Conservation (phyloP, 306 rosid species). For the Rosa persica region DNA sequence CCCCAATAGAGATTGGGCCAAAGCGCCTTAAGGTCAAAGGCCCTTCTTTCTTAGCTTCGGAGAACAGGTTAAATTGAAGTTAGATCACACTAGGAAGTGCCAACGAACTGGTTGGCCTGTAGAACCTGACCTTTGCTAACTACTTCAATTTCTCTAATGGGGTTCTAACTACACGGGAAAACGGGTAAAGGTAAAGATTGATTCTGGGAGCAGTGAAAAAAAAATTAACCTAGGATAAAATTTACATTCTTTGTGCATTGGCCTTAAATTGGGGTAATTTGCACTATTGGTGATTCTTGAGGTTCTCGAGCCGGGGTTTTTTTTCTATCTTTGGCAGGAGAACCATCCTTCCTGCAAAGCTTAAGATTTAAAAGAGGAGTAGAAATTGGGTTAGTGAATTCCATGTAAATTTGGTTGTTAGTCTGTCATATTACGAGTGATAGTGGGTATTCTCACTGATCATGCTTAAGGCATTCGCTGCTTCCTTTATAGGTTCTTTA, state of each 20-base stretch:
- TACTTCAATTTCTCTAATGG: conserved; percentile 64
- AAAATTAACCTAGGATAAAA: conserved; percentile 57
- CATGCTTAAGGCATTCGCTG: conserved; percentile 28
- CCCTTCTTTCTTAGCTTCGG: conserved; percentile 59
- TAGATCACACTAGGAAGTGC: conserved; percentile 43
- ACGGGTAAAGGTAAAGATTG: conserved; percentile 48
- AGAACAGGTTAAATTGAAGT: conserved; percentile 64
- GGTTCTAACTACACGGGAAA: conserved; percentile 64
- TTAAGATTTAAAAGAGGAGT: conserved; percentile 27
- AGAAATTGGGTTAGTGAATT: conserved; percentile 49
- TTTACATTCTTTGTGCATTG: conserved; percentile 85
- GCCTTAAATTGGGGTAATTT: conserved; percentile 72
- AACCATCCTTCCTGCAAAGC: conserved; percentile 61
- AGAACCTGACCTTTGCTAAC: conserved; percentile 69
- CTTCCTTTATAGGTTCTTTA: conserved; percentile 3
- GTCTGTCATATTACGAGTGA: conserved; percentile 39
- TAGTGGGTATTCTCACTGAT: conserved; percentile 40
- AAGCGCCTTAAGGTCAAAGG: conserved; percentile 82
- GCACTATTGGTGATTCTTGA: conserved; percentile 66
- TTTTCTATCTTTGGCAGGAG: conserved; percentile 69
- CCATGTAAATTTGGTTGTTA: conserved; percentile 60
- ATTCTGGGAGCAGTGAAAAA: conserved; percentile 69
- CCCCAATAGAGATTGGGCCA: conserved; percentile 55
- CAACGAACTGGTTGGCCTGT: conserved; percentile 33
- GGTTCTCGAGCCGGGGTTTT: conserved; percentile 73